Percentiles rank a stretch among this genome's conserved stretches.
These are phyloP conservation scores for Alternaria sp. DNA, from an alignment of 2,329 filamentous ascomycete species.

Conservation along the genomic window DNA sequence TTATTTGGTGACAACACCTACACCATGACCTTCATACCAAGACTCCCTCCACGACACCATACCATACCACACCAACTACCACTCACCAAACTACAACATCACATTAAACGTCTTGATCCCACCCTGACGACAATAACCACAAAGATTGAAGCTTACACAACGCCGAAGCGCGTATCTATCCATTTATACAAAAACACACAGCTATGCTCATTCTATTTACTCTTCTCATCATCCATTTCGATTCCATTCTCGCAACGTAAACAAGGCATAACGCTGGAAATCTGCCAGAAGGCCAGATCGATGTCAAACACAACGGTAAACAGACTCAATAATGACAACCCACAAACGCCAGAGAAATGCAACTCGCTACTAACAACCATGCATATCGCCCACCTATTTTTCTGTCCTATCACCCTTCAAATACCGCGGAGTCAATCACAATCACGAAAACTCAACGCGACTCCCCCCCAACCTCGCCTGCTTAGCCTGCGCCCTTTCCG, in stretches of 20 bases:
- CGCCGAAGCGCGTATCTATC: background rate
- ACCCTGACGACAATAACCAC: too few relatives aligned
- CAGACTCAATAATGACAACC: background rate
- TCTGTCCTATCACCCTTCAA: too few relatives aligned
- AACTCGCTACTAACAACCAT: background rate
- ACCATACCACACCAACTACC: background rate
- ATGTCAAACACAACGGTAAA: too few relatives aligned
- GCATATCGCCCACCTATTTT: background rate
- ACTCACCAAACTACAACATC: background rate
- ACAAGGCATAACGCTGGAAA: too few relatives aligned
- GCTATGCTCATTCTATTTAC: conserved; percentile 1
- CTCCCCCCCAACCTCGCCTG: conserved; percentile 44
- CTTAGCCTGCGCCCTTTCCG: conserved; percentile 49
- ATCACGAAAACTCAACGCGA: conserved; percentile 50
- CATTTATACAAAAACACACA: background rate
- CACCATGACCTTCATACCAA: too few relatives aligned
- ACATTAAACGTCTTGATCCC: too few relatives aligned
- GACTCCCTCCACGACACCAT: background rate
- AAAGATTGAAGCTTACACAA: background rate
- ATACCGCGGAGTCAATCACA: conserved; percentile 1
- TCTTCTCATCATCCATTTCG: background rate
- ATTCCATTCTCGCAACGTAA: background rate
- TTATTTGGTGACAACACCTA: too few relatives aligned
- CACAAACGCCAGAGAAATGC: conserved; percentile 6
- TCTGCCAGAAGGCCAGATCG: too few relatives aligned